Conservation (phyloP, 305 asterid genomes). For the Euphrasia arctica region DNA sequence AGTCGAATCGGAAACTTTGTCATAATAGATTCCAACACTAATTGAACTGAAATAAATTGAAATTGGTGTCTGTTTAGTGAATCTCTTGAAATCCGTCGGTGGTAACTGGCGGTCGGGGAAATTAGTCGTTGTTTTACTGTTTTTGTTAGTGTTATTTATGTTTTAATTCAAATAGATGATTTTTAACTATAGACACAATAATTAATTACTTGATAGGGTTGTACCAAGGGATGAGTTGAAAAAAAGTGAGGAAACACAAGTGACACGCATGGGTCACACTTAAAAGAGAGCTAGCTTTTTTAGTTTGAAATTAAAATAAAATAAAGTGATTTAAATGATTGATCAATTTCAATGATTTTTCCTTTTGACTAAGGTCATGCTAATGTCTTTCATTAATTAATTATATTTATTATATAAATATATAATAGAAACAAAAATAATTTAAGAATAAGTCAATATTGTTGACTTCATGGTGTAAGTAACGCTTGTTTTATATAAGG, state of each 20-base stretch:
- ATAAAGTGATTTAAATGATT: constrained; percentile 4
- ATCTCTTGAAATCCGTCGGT: no score
- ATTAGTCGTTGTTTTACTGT: no score
- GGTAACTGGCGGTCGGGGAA: no score
- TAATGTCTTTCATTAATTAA: no score
- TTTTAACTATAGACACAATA: background rate
- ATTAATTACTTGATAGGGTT: background rate
- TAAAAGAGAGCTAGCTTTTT: constrained; percentile 32
- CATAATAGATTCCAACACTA: no score
- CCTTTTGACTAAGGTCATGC: constrained; percentile 22
- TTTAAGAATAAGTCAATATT: background rate
- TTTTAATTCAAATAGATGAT: background rate
- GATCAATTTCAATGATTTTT: constrained; percentile 19
- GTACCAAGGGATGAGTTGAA: constrained; percentile 25
- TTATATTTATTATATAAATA: no score
- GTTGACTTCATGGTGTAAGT: background rate
- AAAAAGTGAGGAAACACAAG: constrained; percentile 29
- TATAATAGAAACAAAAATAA: background rate
- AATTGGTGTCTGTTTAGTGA: no score
- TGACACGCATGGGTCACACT: constrained; percentile 31
- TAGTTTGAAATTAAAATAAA: constrained; percentile 20
- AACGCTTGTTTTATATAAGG: background rate
- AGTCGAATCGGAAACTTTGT: no score
- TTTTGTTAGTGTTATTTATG: background rate
- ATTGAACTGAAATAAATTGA: no score